Evolutionary conservation across 2,329 filamentous ascomycete genomes (phyloP).

Genomic region (Epichloe sp.): DNA sequence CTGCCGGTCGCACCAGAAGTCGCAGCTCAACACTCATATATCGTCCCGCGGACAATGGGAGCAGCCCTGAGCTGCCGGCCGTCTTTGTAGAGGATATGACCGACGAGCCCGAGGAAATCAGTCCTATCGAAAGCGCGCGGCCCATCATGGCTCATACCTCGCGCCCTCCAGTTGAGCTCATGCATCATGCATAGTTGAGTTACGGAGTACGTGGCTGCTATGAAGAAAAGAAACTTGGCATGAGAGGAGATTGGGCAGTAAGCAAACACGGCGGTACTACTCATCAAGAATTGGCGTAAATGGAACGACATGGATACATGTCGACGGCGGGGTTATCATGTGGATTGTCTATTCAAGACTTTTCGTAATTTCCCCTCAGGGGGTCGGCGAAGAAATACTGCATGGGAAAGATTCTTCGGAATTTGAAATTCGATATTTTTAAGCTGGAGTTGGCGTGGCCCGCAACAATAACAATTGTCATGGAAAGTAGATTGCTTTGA

Average conservation of each 20-base stretch:
- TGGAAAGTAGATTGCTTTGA: not conserved
- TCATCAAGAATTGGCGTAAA: not conserved
- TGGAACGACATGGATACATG: not conserved
- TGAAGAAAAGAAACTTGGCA: not conserved
- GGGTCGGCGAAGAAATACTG: too few relatives aligned
- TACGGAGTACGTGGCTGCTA: not conserved
- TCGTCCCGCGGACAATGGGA: constrained; percentile 42
- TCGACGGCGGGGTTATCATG: not conserved
- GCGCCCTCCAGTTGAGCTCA: constrained; percentile 52
- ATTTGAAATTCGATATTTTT: not conserved
- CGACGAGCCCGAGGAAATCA: constrained; percentile 34
- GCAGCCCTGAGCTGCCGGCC: constrained; percentile 44
- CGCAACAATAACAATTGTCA: not conserved
- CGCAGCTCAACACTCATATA: constrained; percentile 55
- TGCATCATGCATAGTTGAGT: constrained; percentile 28
- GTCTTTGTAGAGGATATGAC: constrained; percentile 58
- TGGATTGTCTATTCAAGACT: not conserved
- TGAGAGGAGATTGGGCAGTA: not conserved
- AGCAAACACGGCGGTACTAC: not conserved
- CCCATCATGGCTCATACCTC: constrained; percentile 47
- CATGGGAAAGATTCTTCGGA: not conserved
- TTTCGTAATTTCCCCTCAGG: not conserved
- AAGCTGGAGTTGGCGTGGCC: not conserved
- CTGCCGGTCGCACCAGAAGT: constrained; percentile 30
- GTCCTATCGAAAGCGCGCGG: constrained; percentile 27